These are phyloP conservation scores for Metarhizium sp. DNA, from an alignment of 2,329 filamentous ascomycete genomes.

Conservation along the genomic window DNA sequence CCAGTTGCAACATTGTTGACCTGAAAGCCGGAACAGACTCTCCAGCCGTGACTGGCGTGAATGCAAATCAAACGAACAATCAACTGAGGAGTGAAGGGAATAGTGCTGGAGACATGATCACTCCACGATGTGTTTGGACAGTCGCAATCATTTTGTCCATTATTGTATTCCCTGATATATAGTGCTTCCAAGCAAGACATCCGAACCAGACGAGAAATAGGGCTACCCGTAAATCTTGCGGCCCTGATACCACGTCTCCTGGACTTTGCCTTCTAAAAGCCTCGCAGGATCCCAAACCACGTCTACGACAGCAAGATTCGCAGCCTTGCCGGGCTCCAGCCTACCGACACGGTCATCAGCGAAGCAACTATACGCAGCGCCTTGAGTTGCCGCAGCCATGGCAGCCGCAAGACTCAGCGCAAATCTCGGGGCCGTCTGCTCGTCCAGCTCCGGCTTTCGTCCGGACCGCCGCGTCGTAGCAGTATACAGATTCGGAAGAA, in stretches of 20 bases:
- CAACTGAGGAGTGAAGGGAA: too few species aligned
- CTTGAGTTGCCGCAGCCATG: conserved; percentile 39
- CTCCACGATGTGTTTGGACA: too few species aligned
- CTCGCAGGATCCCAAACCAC: conserved; percentile 39
- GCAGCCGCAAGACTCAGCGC: conserved; percentile 40
- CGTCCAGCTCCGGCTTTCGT: conserved; percentile 30
- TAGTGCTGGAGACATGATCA: too few species aligned
- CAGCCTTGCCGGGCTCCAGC: conserved; percentile 39
- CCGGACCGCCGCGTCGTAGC: conserved; percentile 45
- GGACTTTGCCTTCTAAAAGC: conserved; percentile 34
- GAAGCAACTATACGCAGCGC: conserved; percentile 44
- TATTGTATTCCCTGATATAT: too few species aligned
- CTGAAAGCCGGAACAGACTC: too few species aligned
- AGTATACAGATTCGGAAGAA: conserved; percentile 45
- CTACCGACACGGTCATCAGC: conserved; percentile 37
- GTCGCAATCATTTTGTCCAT: too few species aligned
- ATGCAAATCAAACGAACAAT: too few species aligned
- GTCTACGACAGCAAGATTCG: conserved; percentile 40
- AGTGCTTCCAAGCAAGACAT: too few species aligned
- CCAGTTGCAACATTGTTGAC: too few species aligned
- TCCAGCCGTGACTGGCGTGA: too few species aligned
- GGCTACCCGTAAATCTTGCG: conserved; percentile 22
- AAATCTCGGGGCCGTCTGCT: conserved; percentile 41
- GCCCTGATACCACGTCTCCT: conserved; percentile 45
- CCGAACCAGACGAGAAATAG: not conserved